Evolutionary conservation across 2,329 filamentous ascomycete genomes (phyloP), one percentile per base, ranked within the genome.

Genomic region (Aspergillus fumigatus): DNA sequence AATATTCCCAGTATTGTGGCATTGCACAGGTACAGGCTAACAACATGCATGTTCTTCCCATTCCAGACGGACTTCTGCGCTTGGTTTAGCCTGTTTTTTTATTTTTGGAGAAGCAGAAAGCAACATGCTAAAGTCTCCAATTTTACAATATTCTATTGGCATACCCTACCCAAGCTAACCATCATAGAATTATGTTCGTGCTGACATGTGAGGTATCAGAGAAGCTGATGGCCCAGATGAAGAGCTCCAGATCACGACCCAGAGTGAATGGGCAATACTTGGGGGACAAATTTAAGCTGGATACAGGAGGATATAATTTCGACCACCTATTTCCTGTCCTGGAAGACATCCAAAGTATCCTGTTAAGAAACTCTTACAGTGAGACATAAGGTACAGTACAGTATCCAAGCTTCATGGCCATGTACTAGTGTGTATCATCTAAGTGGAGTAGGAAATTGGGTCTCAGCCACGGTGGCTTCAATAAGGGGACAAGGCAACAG

Each of bases 401-500:
- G 53, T 63, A 62, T 66, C 63, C 65, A 60, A 61, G 61, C 64
- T 53, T 53, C 51, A 55, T 55, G 14, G 32, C 14, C 5, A 38
- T 17, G 32, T 38, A 38, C 32, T 38, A 38, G 32, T 7, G 6
- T 59, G 64, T 64, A 61, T 64, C 58, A 61, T 62, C 19, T 62
- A 23, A 45, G 41, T 47, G 43, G 43, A 47, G 43, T 7, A 47
- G 40, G 1, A 43, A 9, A 43, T 14, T 21, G 8, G 21, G 23
- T 29, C 49, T 53, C 60, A 61, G 60, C 59, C 60, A 62, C 60
- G 48, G 60, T 62, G 60, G 59, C 60, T 61, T 61, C 35, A 53
- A 54, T 47, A 48, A 11, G 51, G 51, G 57, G 56, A 53, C 53
- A 53, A 52, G 54, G 51, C 41, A 35, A 52, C 41, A 35, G 43